These are phyloP conservation scores for Candida sanyaensis DNA, from an alignment of 1,139 yeast species.

Conservation along the genomic window DNA sequence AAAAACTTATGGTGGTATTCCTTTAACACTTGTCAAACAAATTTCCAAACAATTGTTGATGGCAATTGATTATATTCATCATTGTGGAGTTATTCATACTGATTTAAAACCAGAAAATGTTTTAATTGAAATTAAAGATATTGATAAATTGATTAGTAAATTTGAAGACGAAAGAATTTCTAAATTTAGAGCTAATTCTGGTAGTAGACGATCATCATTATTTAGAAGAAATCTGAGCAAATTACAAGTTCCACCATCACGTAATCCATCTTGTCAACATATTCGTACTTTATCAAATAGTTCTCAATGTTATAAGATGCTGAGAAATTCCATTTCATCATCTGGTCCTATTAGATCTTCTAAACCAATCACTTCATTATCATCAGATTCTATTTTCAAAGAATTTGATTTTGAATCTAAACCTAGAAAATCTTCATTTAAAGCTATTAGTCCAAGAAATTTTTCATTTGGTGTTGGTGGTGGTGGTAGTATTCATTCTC, in stretches of 20 bases:
- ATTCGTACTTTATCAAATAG: slow-evolving; percentile 13
- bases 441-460: slow-evolving; percentile 11
- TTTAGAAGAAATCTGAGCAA: slow-evolving; percentile 7
- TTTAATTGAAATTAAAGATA: slow-evolving; percentile 41
- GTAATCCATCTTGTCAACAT: slow-evolving; percentile 5
- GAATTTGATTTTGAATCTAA: slow-evolving; percentile 16
- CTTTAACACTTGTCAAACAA: slow-evolving; percentile 36
- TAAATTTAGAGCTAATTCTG: slow-evolving; percentile 14
- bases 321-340: slow-evolving; percentile 23
- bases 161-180: slow-evolving; percentile 34
- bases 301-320: slow-evolving; percentile 20
- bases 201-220: slow-evolving; percentile 10
- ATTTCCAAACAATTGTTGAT: slow-evolving; percentile 39
- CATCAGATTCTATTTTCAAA: slow-evolving; percentile 23
- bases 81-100: slow-evolving; percentile 46
- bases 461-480: slow-evolving; percentile 6
- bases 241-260: slow-evolving; percentile 1
- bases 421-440: slow-evolving; percentile 8
- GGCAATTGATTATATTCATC: slow-evolving; percentile 44
- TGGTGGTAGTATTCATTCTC: not conserved
- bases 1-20: slow-evolving; percentile 32
- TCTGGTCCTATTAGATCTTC: slow-evolving; percentile 28
- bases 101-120: slow-evolving; percentile 49
- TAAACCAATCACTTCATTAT: slow-evolving; percentile 28
- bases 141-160: slow-evolving; percentile 33